These are phyloP conservation scores for Cerrena zonata DNA, from an alignment of 1,284 basidiomycete species.

Conservation along the genomic window DNA sequence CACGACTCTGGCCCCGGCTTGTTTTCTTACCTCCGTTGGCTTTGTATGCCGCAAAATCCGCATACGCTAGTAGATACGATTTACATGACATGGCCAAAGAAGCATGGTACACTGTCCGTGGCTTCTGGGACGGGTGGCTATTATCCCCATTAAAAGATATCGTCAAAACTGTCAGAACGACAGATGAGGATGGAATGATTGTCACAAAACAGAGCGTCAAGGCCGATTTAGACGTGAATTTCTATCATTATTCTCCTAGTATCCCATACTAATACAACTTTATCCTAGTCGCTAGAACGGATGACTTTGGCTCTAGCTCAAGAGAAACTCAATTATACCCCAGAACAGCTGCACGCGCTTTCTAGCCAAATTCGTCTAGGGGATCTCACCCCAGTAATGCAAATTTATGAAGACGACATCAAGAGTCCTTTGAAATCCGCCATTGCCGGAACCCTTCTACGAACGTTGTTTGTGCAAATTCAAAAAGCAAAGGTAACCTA, in stretches of 20 bases:
- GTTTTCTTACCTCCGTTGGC: slow-evolving; percentile 59
- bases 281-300: slow-evolving; percentile 74
- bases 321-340: slow-evolving; percentile 68
- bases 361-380: slow-evolving; percentile 69
- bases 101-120: slow-evolving; percentile 62
- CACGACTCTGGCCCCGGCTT: slow-evolving; percentile 62
- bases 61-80: slow-evolving; percentile 49
- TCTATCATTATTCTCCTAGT: slow-evolving; percentile 4
- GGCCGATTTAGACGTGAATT: slow-evolving; percentile 72
- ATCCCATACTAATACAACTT: background rate
- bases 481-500: slow-evolving; percentile 86
- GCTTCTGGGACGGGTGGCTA: slow-evolving; percentile 83
- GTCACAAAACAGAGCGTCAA: slow-evolving; percentile 72
- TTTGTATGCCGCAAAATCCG: slow-evolving; percentile 41
- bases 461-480: slow-evolving; percentile 87
- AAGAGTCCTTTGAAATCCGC: slow-evolving; percentile 80
- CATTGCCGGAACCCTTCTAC: slow-evolving; percentile 75
- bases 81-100: slow-evolving; percentile 54
- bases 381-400: slow-evolving; percentile 83
- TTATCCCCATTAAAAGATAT: slow-evolving; percentile 83
- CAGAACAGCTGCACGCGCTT: slow-evolving; percentile 59
- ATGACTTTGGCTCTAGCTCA: slow-evolving; percentile 85
- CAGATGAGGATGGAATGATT: slow-evolving; percentile 68
- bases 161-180: slow-evolving; percentile 75
- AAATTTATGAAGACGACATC: slow-evolving; percentile 90